These are phyloP conservation scores for Ogataea salicorniae DNA, from an alignment of 805 yeast genomes.

Conservation along the genomic window DNA sequence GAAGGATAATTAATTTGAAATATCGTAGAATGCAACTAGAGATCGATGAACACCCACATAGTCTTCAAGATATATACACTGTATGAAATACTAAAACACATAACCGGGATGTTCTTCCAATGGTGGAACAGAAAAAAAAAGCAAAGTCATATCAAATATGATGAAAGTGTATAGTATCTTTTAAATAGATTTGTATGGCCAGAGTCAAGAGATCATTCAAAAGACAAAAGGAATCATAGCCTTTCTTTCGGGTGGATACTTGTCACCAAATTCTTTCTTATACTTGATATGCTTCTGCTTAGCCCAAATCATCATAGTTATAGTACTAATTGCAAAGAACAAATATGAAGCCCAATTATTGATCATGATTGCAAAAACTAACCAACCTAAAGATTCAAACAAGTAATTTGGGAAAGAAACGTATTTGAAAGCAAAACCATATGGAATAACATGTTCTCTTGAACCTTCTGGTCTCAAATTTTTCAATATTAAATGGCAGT, in stretches of 20 bases:
- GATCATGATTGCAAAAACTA: constrained; percentile 59
- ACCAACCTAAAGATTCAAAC: constrained; percentile 79
- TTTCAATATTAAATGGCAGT: constrained; percentile 65
- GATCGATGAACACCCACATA: too few relatives aligned
- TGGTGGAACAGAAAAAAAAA: too few relatives aligned
- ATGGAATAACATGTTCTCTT: constrained; percentile 64
- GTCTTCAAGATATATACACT: too few relatives aligned
- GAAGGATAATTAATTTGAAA: too few relatives aligned
- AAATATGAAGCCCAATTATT: constrained; percentile 74
- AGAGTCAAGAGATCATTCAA: constrained; percentile 24
- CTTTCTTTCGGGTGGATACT: constrained; percentile 75
- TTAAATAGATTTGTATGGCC: background rate
- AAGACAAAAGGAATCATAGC: constrained; percentile 73
- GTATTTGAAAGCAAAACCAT: constrained; percentile 75
- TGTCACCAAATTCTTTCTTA: constrained; percentile 62
- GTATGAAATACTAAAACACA: too few relatives aligned
- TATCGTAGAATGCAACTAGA: too few relatives aligned
- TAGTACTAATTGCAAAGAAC: constrained; percentile 65
- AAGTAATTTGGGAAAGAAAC: constrained; percentile 94
- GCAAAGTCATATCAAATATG: background rate
- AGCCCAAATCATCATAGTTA: constrained; percentile 92
- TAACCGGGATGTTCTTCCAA: too few relatives aligned
- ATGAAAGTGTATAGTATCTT: background rate
- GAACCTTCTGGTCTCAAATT: constrained; percentile 50
- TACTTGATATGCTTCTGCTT: constrained; percentile 72